phyloP scores from a whole-genome alignment of 2,329 filamentous ascomycete species.

The Aureobasidium sp. region DNA sequence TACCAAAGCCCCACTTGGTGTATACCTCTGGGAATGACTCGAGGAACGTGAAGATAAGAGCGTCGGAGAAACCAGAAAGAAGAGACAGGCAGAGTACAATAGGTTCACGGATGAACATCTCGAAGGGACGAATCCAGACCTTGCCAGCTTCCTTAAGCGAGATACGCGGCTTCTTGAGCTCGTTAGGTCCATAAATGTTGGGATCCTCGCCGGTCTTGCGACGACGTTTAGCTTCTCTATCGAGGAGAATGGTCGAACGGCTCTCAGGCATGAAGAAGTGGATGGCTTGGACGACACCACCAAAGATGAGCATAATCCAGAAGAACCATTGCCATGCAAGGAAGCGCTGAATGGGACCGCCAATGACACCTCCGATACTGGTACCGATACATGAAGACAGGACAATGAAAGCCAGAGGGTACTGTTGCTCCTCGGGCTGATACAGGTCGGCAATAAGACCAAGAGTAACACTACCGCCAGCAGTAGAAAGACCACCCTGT shows the following conservation, averaged over 20 bases:
- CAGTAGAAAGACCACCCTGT: constrained; percentile 41
- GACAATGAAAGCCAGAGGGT: constrained; percentile 48
- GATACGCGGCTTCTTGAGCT: constrained; percentile 44
- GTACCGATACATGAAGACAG: constrained; percentile 18
- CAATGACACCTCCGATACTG: constrained; percentile 17
- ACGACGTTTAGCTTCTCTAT: constrained; percentile 75
- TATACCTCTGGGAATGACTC: constrained; percentile 65
- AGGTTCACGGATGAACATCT: constrained; percentile 67
- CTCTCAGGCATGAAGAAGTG: constrained; percentile 64
- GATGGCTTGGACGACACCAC: constrained; percentile 58
- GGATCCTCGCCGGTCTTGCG: constrained; percentile 37
- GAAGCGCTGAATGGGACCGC: constrained; percentile 18
- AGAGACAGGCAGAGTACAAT: constrained; percentile 66
- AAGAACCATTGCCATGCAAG: constrained; percentile 70
- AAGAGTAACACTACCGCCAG: constrained; percentile 57
- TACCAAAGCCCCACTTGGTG: constrained; percentile 52
- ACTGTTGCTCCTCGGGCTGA: constrained; percentile 50
- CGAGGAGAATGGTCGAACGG: constrained; percentile 68
- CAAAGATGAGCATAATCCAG: constrained; percentile 80
- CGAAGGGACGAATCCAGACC: constrained; percentile 58
- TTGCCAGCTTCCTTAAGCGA: constrained; percentile 36
- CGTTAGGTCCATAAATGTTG: constrained; percentile 66
- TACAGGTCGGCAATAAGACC: constrained; percentile 61
- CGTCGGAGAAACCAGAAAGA: constrained; percentile 65
- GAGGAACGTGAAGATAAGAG: constrained; percentile 71